A percentile compares a stretch with the other conserved stretches of the same genome.
These are phyloP conservation scores for Harringtonia lauricola DNA, from an alignment of 2,329 filamentous ascomycete genomes.

Conservation along the genomic window DNA sequence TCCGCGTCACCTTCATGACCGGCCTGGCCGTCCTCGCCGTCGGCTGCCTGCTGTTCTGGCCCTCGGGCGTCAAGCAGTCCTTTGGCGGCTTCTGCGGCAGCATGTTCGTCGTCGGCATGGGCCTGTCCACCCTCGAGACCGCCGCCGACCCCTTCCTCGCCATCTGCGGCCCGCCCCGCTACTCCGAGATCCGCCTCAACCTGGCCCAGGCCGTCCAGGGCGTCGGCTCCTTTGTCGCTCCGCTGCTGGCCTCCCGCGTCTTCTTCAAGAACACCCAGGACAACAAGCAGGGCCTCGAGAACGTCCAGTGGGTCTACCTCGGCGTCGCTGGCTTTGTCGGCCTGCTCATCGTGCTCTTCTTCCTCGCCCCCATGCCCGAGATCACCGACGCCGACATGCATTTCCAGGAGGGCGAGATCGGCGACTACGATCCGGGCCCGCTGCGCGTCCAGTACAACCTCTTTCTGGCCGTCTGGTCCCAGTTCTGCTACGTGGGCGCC, in stretches of 20 bases:
- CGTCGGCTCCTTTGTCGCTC: slow-evolving; percentile 45
- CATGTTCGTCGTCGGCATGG: slow-evolving; percentile 33
- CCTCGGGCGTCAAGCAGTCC: slow-evolving; percentile 39
- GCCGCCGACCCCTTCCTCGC: slow-evolving; percentile 42
- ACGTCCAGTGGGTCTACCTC: slow-evolving; percentile 55
- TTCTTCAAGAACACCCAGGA: slow-evolving; percentile 47
- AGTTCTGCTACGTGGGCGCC: slow-evolving; percentile 54
- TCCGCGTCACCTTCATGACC: slow-evolving; percentile 56
- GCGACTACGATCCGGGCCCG: slow-evolving; percentile 32
- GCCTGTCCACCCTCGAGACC: slow-evolving; percentile 42
- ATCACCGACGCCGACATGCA: slow-evolving; percentile 54
- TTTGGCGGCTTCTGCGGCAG: slow-evolving; percentile 51
- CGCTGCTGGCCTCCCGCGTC: slow-evolving; percentile 47
- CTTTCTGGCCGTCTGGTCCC: slow-evolving; percentile 47
- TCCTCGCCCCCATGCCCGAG: slow-evolving; percentile 36
- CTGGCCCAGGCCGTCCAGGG: slow-evolving; percentile 48
- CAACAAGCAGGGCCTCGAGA: slow-evolving; percentile 36
- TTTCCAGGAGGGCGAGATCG: slow-evolving; percentile 33
- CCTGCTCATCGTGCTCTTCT: slow-evolving; percentile 45
- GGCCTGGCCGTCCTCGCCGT: slow-evolving; percentile 44
- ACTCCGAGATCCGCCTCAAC: slow-evolving; percentile 47
- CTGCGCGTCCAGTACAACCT: slow-evolving; percentile 48
- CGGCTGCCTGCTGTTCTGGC: slow-evolving; percentile 48
- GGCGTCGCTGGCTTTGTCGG: slow-evolving; percentile 51
- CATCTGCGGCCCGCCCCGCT: slow-evolving; percentile 47